phyloP scores from a whole-genome alignment of 2,329 filamentous ascomycete genomes.

The Chlorencoelia australis region DNA sequence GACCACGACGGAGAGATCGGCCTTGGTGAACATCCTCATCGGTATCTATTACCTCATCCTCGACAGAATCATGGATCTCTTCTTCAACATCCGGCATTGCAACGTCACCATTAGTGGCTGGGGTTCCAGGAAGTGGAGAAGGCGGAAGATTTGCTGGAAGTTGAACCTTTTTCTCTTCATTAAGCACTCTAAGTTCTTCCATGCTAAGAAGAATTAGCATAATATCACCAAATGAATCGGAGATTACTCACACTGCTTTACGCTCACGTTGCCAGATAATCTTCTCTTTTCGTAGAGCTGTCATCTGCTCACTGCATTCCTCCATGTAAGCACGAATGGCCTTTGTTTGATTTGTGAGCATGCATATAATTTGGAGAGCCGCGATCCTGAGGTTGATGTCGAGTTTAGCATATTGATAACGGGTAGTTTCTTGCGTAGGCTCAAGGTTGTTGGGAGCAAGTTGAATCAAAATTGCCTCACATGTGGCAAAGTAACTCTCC shows the following conservation, averaged over 20 bases:
- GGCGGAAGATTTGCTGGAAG: slow-evolving; percentile 63
- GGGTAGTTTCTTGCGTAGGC: slow-evolving; percentile 65
- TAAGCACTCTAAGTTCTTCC: slow-evolving; percentile 60
- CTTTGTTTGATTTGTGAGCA: slow-evolving; percentile 78
- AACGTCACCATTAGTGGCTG: slow-evolving; percentile 39
- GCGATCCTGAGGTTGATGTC: slow-evolving; percentile 76
- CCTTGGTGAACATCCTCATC: slow-evolving; percentile 55
- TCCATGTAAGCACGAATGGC: slow-evolving; percentile 82
- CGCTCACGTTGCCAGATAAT: slow-evolving; percentile 81
- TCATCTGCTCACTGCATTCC: slow-evolving; percentile 89
- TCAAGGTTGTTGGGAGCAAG: slow-evolving; percentile 73
- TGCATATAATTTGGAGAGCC: slow-evolving; percentile 74
- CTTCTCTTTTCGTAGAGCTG: slow-evolving; percentile 86
- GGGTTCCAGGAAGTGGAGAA: slow-evolving; percentile 44
- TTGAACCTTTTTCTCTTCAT: slow-evolving; percentile 63
- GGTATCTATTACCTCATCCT: slow-evolving; percentile 55
- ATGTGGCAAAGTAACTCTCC: slow-evolving; percentile 56
- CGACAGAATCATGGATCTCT: slow-evolving; percentile 41
- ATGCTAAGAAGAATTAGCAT: slow-evolving; percentile 39
- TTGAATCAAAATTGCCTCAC: slow-evolving; percentile 68
- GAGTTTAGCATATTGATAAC: slow-evolving; percentile 60
- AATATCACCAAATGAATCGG: background rate
- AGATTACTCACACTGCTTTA: slow-evolving; percentile 47
- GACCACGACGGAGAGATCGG: slow-evolving; percentile 49
- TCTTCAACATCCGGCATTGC: slow-evolving; percentile 58